A percentile compares a stretch with the other conserved stretches of the same genome.
phyloP scores from a whole-genome alignment of 73 alveolate genomes.

The Strombidium stylifer region DNA sequence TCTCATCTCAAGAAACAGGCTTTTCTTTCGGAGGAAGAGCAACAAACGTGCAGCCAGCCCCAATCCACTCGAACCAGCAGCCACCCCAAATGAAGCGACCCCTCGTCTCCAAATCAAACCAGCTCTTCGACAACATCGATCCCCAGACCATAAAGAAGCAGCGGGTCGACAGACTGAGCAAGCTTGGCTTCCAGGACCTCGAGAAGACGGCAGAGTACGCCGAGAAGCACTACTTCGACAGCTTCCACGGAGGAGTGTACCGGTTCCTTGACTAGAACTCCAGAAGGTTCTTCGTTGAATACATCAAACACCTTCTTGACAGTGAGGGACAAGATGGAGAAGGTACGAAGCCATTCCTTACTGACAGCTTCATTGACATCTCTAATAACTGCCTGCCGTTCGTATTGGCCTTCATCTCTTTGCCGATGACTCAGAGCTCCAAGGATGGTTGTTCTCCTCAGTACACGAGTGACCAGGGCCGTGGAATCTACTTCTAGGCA shows the following conservation, averaged over 20 bases:
- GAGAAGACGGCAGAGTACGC: conserved; percentile 82
- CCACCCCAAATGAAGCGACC: no score
- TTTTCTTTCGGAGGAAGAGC: no score
- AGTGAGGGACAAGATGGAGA: not conserved
- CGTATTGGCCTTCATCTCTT: conserved; percentile 66
- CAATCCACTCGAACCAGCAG: no score
- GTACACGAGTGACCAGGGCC: conserved; percentile 60
- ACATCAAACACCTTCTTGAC: conserved; percentile 57
- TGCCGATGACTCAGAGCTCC: conserved; percentile 72
- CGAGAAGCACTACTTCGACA: conserved; percentile 75
- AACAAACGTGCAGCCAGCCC: no score
- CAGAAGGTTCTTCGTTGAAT: conserved; percentile 76
- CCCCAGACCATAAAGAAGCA: not conserved
- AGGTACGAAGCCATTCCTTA: conserved; percentile 34
- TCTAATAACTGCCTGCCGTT: not conserved
- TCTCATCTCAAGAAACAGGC: no score
- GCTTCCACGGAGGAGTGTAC: not conserved
- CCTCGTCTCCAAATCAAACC: no score
- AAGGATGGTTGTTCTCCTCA: conserved; percentile 62
- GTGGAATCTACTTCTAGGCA: conserved; percentile 65
- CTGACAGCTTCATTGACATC: conserved; percentile 15
- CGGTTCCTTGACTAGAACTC: conserved; percentile 6
- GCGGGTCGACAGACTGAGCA: not conserved
- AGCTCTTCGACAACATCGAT: no score
- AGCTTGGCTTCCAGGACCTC: conserved; percentile 45